These are phyloP conservation scores for Colletotrichum sp. DNA, from an alignment of 2,329 filamentous ascomycete genomes.

Conservation along the genomic window DNA sequence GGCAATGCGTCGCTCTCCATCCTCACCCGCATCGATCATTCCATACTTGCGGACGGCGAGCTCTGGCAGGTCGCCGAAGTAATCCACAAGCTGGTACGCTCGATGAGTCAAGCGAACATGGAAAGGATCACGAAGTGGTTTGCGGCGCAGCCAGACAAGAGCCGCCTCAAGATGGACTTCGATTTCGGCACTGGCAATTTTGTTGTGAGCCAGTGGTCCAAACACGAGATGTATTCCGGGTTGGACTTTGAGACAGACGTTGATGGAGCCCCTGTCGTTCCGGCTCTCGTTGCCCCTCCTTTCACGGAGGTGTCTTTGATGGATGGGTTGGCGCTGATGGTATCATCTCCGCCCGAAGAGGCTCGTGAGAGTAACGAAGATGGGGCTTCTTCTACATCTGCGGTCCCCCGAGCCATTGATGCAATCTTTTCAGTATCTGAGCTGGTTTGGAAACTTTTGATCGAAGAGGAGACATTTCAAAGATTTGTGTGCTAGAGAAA, in stretches of 20 bases:
- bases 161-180: background rate
- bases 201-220: background rate
- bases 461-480: background rate
- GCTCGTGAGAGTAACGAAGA: background rate
- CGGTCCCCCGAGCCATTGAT: background rate
- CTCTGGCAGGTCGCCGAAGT: background rate
- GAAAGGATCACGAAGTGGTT: background rate
- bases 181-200: background rate
- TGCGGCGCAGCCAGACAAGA: background rate
- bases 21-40: fast-evolving
- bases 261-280: fast-evolving
- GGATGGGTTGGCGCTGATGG: background rate
- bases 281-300: background rate
- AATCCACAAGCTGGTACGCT: background rate
- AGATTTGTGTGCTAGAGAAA: background rate
- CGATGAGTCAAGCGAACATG: background rate
- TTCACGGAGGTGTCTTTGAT: background rate
- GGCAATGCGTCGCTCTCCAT: background rate
- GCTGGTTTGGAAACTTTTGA: fast-evolving
- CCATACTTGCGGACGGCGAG: background rate
- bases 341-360: background rate
- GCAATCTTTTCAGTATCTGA: background rate
- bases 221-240: background rate
- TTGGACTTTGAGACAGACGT: background rate
- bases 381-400: fast-evolving